These are phyloP conservation scores for Epicoccum nigrum DNA, from an alignment of 2,329 filamentous ascomycete species.

Conservation along the genomic window DNA sequence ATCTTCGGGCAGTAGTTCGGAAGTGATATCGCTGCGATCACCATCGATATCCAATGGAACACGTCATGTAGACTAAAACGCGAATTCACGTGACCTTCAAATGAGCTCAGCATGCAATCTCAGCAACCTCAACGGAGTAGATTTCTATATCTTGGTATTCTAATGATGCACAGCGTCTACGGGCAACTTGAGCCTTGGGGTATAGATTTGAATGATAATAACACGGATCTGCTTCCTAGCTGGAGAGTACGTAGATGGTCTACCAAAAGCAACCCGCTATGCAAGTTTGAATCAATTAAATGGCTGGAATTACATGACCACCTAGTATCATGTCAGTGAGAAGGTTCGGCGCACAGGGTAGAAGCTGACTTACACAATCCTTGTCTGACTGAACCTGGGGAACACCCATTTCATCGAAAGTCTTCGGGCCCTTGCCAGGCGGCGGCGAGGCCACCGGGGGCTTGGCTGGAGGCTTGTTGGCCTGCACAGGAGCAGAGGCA, in stretches of 20 bases:
- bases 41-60: not conserved
- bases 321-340: constrained; percentile 24
- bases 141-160: constrained; percentile 1
- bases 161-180: constrained; percentile 2
- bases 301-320: constrained; percentile 34
- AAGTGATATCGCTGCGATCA: too few species aligned
- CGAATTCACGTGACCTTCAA: constrained; percentile 9
- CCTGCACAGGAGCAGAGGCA: constrained; percentile 20
- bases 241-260: constrained; percentile 17
- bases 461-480: constrained; percentile 30
- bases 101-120: not conserved
- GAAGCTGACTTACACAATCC: constrained; percentile 75
- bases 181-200: not conserved
- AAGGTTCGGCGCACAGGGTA: not conserved
- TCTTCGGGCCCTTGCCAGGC: constrained; percentile 81
- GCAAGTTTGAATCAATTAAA: constrained; percentile 14
- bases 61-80: not conserved
- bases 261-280: constrained; percentile 26
- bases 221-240: constrained; percentile 18
- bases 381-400: constrained; percentile 80
- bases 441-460: constrained; percentile 37
- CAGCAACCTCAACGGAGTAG: too few species aligned
- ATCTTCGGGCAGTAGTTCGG: too few species aligned
- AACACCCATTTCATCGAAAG: constrained; percentile 98
- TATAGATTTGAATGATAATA: constrained; percentile 15